Base-by-base conservation (phyloP, 805 yeast genomes). In the Isabelozyma heimii region DNA sequence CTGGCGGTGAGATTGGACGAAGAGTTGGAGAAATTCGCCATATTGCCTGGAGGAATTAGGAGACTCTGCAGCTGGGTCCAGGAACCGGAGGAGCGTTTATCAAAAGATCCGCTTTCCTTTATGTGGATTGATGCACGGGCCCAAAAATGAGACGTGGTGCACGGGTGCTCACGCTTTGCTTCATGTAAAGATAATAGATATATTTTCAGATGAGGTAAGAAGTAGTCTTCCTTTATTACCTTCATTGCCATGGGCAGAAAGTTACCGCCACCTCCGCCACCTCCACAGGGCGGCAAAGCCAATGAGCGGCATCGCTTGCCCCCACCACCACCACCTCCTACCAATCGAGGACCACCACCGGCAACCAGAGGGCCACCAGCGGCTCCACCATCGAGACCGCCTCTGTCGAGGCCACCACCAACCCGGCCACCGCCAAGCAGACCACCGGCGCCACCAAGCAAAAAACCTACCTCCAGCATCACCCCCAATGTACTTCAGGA, bases 181-280 rank as follows among this genome's bases (percentile, higher is more conserved):
- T 30, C 24, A 5, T 20, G 6, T 13, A 30, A 8, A 30, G 5
- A 13, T 30, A 3, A 30, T 30, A n/a, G 35, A 30, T 30, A 20
- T 20, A 30, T 30, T 30, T 30, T 30, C 35, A 30, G 35, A 30
- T 30, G 35, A 30, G 35, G n/a, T 30, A 13, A 20, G 24, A 20
- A 20, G 24, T 20, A 20, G 3, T 2, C 24, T 30, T 30, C 35
- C 8, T 30, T 13, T 8, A 30, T 13, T 10, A 13, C 35, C 35
- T 2, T 30, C 35, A 13, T 30, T 16, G 40, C 37, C 41, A 49
- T 54, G 60, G 58, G 58, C 28, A 50, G 56, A 15, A 53, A 56
- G 41, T 44, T 59, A 41, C 61, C 62, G 7, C 67, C 68, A 5
- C 68, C 70, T 2, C 76, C 76, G 27, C 74, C 75, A 1, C 72